Evolutionary conservation across 345 rosid species (phyloP), one percentile per base, ranked within the genome.

Genomic region (Eucalyptus tenuipes): DNA sequence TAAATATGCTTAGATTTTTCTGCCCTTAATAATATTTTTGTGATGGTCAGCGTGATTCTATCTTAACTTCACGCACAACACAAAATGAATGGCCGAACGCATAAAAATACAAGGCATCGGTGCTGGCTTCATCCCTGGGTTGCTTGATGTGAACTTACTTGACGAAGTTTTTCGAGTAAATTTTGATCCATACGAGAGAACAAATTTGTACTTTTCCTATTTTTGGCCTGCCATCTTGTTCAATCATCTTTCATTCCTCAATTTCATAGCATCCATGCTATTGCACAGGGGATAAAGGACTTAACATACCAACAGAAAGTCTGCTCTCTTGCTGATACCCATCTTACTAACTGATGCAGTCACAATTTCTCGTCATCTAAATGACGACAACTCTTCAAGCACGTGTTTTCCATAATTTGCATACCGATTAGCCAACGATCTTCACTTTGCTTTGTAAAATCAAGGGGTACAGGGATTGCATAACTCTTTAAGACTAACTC

Each of bases 81-180:
- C 48, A 75, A 88, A 64, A 40, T 87, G 93, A 95, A 93, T 64
- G 33, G 75, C 75, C 20, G 40, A 64, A 64, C 92, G 15, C 97
- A 94, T 87, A 52, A 88, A 91, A 90, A 95, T 94, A 66, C 93
- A 95, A 89, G 97, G 97, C 71, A 89, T 95, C 87, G 98, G 97
- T 87, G 93, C 95, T 88, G 97, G 95, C 55, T 88, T 95, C 88
- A 88, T 95, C 85, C 95, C 93, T 55, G 87, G 88, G 71, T 89
- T 94, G 68, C 86, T 95, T 90, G 93, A 95, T 27, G 40, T 90
- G 86, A 55, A 25, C 37, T n/a, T 93, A 18, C 89, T 95, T 31
- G 94, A 94, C 87, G 94, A 94, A 90, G 86, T 90, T 88, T 33
- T 95, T 89, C 90, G 57, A 50, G 92, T 94, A 89, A 89, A 93